Evolutionary conservation across 768 basidiomycete genomes (phyloP).

Genomic region (Panaeolus papilionaceus): DNA sequence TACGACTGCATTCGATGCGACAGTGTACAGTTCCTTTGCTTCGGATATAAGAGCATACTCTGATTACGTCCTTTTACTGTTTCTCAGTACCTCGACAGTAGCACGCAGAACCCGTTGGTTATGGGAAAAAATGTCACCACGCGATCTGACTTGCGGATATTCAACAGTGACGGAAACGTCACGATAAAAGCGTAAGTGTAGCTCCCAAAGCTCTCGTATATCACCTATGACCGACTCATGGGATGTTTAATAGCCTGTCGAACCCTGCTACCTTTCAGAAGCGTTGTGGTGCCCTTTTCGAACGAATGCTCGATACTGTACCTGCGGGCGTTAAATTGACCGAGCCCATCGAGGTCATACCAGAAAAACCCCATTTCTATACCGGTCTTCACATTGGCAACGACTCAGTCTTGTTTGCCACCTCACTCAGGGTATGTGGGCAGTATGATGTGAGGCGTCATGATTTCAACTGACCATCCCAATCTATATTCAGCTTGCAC

Average conservation of each 20-base stretch:
- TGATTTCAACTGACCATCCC: neutral
- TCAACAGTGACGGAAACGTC: slow-evolving; percentile 43
- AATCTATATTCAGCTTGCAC: slow-evolving; percentile 34
- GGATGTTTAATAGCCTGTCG: slow-evolving; percentile 28
- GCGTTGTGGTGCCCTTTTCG: slow-evolving; percentile 41
- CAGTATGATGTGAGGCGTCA: neutral
- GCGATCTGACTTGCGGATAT: slow-evolving; percentile 47
- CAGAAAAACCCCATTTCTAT: slow-evolving; percentile 16
- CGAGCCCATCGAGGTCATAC: slow-evolving; percentile 42
- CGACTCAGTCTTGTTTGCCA: slow-evolving; percentile 43
- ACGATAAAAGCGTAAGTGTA: slow-evolving; percentile 46
- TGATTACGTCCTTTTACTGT: slow-evolving; percentile 29
- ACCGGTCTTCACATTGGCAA: slow-evolving; percentile 38
- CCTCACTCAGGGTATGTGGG: slow-evolving; percentile 43
- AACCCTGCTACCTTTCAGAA: slow-evolving; percentile 35
- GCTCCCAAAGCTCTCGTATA: neutral
- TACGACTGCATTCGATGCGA: slow-evolving; percentile 41
- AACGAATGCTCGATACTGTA: slow-evolving; percentile 51
- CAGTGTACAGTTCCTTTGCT: slow-evolving; percentile 34
- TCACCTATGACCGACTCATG: neutral
- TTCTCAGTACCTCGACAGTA: slow-evolving; percentile 45
- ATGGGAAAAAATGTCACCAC: slow-evolving; percentile 38
- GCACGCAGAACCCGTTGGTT: slow-evolving; percentile 46
- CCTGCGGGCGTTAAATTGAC: slow-evolving; percentile 45
- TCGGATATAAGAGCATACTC: slow-evolving; percentile 28